Percentiles rank a stretch among this genome's conserved stretches.
Evolutionary conservation across 192 early-diverging fungal species (phyloP).

Genomic region (Podila horticola): DNA sequence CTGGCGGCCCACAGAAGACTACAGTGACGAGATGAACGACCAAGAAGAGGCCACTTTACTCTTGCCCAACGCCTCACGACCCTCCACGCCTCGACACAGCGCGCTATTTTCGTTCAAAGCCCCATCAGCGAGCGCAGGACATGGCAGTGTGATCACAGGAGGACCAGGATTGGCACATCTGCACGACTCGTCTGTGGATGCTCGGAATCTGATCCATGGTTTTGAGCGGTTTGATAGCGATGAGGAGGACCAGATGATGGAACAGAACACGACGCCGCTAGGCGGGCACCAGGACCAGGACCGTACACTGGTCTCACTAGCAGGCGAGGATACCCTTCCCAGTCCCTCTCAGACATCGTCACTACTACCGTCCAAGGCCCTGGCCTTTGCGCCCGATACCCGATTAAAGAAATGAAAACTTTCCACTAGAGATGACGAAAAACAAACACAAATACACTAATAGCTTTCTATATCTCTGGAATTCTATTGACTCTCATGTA

Average conservation of each 20-base stretch:
- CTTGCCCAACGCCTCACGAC: conserved; percentile 30
- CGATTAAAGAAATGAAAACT: not conserved
- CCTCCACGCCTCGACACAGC: conserved; percentile 25
- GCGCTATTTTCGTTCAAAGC: conserved; percentile 35
- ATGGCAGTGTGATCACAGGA: not conserved
- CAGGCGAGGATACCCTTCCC: not conserved
- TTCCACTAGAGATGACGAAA: too few species aligned
- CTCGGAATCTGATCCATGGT: conserved; percentile 32
- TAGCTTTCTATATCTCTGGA: too few species aligned
- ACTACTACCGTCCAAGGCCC: conserved; percentile 19
- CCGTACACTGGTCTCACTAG: not conserved
- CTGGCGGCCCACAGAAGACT: conserved; percentile 53
- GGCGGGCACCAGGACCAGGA: conserved; percentile 8
- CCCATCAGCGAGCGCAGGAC: not conserved
- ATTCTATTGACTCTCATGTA: too few species aligned
- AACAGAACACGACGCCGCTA: not conserved
- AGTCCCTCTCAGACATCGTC: not conserved
- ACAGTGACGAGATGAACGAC: conserved; percentile 13
- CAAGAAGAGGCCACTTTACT: conserved; percentile 30
- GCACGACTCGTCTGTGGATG: conserved; percentile 26
- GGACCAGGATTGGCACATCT: conserved; percentile 3
- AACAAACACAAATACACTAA: too few species aligned
- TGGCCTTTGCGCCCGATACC: conserved; percentile 18
- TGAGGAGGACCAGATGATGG: conserved; percentile 20
- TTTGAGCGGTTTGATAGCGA: conserved; percentile 52